Evolutionary conservation across 108 stramenopile genomes (phyloP).

Genomic region (Discostella pseudostelligera): DNA sequence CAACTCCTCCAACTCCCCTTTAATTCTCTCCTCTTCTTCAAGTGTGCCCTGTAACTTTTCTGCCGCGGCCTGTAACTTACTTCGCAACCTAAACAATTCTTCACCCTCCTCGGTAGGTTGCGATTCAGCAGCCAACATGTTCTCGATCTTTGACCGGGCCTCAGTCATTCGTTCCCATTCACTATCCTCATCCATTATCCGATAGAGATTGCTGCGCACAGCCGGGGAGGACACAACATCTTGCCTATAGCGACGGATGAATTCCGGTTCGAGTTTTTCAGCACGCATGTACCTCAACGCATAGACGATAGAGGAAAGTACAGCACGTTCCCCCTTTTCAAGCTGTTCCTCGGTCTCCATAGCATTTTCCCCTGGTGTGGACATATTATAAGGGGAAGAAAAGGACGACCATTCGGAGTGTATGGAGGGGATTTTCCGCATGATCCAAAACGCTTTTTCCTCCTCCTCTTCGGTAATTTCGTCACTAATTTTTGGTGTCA

Average conservation of each 20-base stretch:
- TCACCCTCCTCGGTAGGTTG: conserved; percentile 21
- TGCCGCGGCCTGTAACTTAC: conserved; percentile 51
- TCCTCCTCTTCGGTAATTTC: conserved; percentile 65
- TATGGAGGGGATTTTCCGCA: conserved; percentile 72
- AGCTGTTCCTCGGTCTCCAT: conserved; percentile 36
- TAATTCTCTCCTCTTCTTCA: conserved; percentile 55
- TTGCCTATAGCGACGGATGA: conserved; percentile 76
- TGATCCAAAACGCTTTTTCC: conserved; percentile 82
- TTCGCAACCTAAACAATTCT: conserved; percentile 48
- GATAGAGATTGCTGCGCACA: conserved; percentile 72
- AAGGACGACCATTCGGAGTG: conserved; percentile 53
- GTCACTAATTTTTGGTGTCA: conserved; percentile 27
- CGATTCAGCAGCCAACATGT: conserved; percentile 48
- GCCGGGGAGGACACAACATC: conserved; percentile 72
- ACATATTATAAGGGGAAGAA: conserved; percentile 16
- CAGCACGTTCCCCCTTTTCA: conserved; percentile 49
- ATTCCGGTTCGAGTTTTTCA: conserved; percentile 81
- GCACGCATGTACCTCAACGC: conserved; percentile 73
- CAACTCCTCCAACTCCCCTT: conserved; percentile 60
- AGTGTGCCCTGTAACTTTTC: conserved; percentile 60
- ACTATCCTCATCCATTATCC: conserved; percentile 80
- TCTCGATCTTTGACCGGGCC: conserved; percentile 68
- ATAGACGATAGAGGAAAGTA: conserved; percentile 65
- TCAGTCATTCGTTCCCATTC: conserved; percentile 76
- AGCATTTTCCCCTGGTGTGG: conserved; percentile 22